Evolutionary conservation across 495 filamentous ascomycete species (phyloP).

Genomic region (Aspergillus wentii): DNA sequence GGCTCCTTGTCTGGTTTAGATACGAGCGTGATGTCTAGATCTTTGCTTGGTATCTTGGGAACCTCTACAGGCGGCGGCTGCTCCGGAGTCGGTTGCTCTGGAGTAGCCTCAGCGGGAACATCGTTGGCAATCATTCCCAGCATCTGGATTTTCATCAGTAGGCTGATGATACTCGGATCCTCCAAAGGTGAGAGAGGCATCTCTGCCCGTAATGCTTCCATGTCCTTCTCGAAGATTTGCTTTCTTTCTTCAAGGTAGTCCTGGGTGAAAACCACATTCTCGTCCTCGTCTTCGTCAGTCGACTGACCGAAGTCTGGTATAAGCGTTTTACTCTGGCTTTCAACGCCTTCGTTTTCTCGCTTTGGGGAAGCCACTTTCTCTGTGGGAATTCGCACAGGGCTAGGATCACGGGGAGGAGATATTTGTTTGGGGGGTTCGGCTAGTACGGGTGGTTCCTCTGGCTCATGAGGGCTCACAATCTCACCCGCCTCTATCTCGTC

Average conservation of each 20-base stretch:
- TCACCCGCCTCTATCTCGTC: constrained; percentile 11
- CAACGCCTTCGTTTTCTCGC: not conserved
- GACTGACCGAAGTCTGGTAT: constrained; percentile 30
- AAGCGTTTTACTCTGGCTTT: not conserved
- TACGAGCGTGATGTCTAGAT: not conserved
- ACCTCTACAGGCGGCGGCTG: constrained; percentile 20
- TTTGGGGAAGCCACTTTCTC: not conserved
- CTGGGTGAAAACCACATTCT: constrained; percentile 41
- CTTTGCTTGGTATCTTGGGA: constrained; percentile 1
- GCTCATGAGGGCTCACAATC: constrained; percentile 5
- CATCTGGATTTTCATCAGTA: constrained; percentile 42
- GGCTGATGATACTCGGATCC: constrained; percentile 39
- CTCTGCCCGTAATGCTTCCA: constrained; percentile 38
- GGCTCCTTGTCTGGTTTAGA: constrained; percentile 20
- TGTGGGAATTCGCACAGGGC: not conserved
- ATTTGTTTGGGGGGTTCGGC: not conserved
- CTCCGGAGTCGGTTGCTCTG: constrained; percentile 6
- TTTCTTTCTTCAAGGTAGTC: constrained; percentile 48
- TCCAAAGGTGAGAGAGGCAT: constrained; percentile 40
- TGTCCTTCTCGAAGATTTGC: constrained; percentile 41
- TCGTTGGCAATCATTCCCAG: constrained; percentile 36
- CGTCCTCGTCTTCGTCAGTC: constrained; percentile 44
- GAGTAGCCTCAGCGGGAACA: constrained; percentile 12
- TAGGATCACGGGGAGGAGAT: no score
- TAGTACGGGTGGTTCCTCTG: not conserved